These are phyloP conservation scores for Begonia fuchsioides DNA, from an alignment of 306 rosid species.

Conservation along the genomic window DNA sequence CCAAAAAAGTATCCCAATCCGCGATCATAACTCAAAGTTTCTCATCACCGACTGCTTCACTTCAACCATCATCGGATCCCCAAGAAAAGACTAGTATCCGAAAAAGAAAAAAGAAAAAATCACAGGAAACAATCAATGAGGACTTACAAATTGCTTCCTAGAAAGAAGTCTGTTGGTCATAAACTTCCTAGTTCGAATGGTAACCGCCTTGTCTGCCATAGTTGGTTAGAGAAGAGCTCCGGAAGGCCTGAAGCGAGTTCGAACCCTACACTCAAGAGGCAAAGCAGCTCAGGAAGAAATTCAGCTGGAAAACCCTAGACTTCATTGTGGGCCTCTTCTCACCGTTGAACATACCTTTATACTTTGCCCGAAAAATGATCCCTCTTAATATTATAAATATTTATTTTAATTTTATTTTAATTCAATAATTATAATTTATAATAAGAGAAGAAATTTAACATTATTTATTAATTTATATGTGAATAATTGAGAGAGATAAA, in stretches of 20 bases:
- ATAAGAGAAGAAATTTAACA: too few species aligned
- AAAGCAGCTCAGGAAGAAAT: not conserved
- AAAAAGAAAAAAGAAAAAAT: not conserved
- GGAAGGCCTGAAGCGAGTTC: not conserved
- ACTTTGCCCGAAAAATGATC: too few species aligned
- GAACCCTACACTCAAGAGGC: not conserved
- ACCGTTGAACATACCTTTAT: too few species aligned
- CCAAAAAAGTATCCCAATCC: not conserved
- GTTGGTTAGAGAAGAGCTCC: not conserved
- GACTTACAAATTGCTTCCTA: slow-evolving; percentile 77
- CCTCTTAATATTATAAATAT: too few species aligned
- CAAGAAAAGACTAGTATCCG: not conserved
- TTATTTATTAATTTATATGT: too few species aligned
- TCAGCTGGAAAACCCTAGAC: not conserved
- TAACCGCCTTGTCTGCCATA: slow-evolving; percentile 90
- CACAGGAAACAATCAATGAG: not conserved
- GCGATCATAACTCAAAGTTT: not conserved
- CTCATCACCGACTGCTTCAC: not conserved
- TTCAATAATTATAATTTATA: too few species aligned
- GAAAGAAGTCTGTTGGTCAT: slow-evolving; percentile 90
- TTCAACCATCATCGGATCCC: not conserved
- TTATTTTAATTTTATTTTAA: too few species aligned
- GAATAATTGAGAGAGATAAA: too few species aligned
- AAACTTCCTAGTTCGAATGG: slow-evolving; percentile 78
- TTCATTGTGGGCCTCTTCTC: not conserved